A percentile compares a stretch with the other conserved stretches of the same genome.
These are phyloP conservation scores for Protomyces inundatus DNA, from an alignment of 1,139 yeast species.

Conservation along the genomic window DNA sequence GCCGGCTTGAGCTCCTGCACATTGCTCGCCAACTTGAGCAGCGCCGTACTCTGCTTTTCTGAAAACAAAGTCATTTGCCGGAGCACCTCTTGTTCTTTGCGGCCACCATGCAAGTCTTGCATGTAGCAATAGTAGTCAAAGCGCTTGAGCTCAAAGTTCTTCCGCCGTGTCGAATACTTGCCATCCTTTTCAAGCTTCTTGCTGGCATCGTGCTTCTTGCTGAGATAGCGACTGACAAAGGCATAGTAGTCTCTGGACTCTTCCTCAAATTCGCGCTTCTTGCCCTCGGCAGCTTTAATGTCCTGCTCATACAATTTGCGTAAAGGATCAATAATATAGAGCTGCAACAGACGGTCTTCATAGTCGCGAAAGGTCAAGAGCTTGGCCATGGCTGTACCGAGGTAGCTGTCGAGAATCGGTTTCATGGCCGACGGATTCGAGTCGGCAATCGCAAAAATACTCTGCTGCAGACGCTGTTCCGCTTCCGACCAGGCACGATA, in stretches of 20 bases:
- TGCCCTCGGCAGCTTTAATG: constrained; percentile 42
- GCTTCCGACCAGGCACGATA: constrained; percentile 40
- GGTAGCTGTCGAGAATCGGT: constrained; percentile 38
- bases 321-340: constrained; percentile 43
- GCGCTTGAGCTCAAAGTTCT: constrained; percentile 61
- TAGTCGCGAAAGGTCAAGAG: constrained; percentile 29
- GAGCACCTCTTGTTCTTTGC: constrained; percentile 43
- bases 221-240: constrained; percentile 64
- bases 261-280: constrained; percentile 60
- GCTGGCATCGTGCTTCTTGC: constrained; percentile 53
- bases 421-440: constrained; percentile 39
- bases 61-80: constrained; percentile 42
- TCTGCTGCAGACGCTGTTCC: constrained; percentile 38
- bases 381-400: constrained; percentile 32
- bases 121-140: constrained; percentile 66
- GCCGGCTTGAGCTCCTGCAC: constrained; percentile 36
- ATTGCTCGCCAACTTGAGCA: constrained; percentile 35
- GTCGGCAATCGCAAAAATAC: constrained; percentile 37
- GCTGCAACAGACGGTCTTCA: constrained; percentile 35
- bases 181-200: constrained; percentile 49
- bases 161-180: constrained; percentile 56
- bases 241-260: constrained; percentile 68
- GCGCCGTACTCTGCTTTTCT: constrained; percentile 37
- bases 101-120: constrained; percentile 53
- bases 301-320: constrained; percentile 43